These are phyloP conservation scores for Oryza australiensis DNA, from an alignment of 176 grass and related monocot species.

Conservation along the genomic window DNA sequence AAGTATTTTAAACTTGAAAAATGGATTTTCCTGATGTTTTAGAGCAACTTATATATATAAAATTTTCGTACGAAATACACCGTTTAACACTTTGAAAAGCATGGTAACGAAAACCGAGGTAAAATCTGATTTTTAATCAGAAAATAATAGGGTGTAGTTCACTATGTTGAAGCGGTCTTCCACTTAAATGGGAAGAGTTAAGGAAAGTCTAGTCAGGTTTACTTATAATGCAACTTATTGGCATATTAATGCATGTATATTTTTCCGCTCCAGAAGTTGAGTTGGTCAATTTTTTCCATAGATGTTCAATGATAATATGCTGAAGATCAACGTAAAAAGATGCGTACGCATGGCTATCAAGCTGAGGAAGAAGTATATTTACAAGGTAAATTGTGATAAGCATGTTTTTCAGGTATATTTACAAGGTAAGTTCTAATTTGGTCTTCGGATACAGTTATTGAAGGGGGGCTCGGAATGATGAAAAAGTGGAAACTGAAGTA, in stretches of 20 bases:
- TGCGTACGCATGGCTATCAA: slow-evolving; percentile 85
- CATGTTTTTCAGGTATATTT: slow-evolving; percentile 22
- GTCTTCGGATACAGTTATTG: slow-evolving; percentile 31
- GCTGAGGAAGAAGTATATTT: slow-evolving; percentile 72
- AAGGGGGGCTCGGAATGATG: slow-evolving; percentile 42
- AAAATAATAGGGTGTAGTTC: no score
- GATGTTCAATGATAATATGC: slow-evolving; percentile 98
- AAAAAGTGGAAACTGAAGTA: slow-evolving; percentile 34
- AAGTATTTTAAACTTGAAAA: no score
- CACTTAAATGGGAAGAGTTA: neutral
- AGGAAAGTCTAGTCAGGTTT: neutral
- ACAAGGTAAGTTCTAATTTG: slow-evolving; percentile 56
- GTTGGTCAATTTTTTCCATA: slow-evolving; percentile 12
- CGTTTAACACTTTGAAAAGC: no score
- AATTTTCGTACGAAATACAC: no score
- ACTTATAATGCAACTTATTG: neutral
- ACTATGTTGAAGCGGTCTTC: neutral
- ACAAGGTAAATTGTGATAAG: slow-evolving; percentile 56
- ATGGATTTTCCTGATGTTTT: no score
- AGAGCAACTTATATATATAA: no score
- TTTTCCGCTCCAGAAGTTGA: neutral
- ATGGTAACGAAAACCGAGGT: no score
- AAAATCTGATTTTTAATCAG: no score
- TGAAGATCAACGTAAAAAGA: slow-evolving; percentile 95
- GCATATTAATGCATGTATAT: neutral